These are phyloP conservation scores for Moelleriella libera DNA, from an alignment of 2,329 filamentous ascomycete genomes.

Conservation along the genomic window DNA sequence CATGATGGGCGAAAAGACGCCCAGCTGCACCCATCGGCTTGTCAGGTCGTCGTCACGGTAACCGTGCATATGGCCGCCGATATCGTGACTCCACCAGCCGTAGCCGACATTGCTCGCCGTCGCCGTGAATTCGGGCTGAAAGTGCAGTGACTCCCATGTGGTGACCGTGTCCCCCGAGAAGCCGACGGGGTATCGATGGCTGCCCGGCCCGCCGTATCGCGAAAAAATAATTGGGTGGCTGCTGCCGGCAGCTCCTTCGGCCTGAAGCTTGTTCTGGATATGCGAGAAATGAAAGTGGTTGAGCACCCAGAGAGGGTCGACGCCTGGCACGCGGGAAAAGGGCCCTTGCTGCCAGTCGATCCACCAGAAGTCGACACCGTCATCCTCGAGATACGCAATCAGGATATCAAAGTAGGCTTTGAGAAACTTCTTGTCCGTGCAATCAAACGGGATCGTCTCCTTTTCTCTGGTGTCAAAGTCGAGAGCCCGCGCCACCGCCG, in stretches of 20 bases:
- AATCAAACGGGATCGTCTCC: conserved; percentile 41
- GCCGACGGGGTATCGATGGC: conserved; percentile 49
- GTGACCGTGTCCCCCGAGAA: conserved; percentile 49
- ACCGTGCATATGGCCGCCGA: conserved; percentile 48
- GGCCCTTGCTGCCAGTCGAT: conserved; percentile 53
- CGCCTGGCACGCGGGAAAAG: conserved; percentile 36
- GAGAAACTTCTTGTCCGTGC: conserved; percentile 36
- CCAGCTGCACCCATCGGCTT: conserved; percentile 47
- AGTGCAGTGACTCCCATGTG: conserved; percentile 44
- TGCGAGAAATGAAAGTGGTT: conserved; percentile 52
- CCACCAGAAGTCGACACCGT: conserved; percentile 52
- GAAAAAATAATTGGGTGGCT: conserved; percentile 39
- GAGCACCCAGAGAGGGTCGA: conserved; percentile 50
- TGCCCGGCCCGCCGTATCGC: conserved; percentile 46
- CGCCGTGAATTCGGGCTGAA: conserved; percentile 54
- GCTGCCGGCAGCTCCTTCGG: conserved; percentile 1
- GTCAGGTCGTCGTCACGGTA: conserved; percentile 42
- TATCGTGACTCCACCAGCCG: conserved; percentile 56
- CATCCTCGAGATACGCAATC: conserved; percentile 37
- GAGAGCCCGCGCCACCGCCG: conserved; percentile 36
- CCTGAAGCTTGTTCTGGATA: conserved; percentile 10
- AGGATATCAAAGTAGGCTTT: conserved; percentile 44
- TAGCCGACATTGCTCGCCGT: conserved; percentile 54
- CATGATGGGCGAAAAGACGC: conserved; percentile 46
- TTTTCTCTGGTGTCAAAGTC: conserved; percentile 33